Base-by-base conservation (phyloP, 805 yeast species). In the Pichia kluyveri region DNA sequence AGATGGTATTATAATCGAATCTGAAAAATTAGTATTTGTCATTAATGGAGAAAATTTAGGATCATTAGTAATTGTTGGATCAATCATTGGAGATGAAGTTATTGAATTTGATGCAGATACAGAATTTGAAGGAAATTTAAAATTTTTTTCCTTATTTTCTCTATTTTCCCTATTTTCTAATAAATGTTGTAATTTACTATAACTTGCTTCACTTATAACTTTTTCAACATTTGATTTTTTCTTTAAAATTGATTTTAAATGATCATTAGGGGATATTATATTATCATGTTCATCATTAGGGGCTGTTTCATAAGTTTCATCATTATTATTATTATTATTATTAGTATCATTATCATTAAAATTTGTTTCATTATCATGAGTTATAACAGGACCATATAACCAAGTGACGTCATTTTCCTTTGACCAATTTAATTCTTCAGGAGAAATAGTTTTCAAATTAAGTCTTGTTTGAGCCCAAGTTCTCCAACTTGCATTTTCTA, bases 381-480 rank as follows among this genome's bases (percentile, higher is more conserved):
- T 59, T 31, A 60, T 62, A 9, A 64, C 58, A 5, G 99, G 99
- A 1, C 99, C 99, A 67, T 91, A 93, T 14, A 93, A 75, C 99
- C 99, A 93, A 1, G 97, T 89, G 11, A 93, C 96, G 64, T 93
- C 99, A 50, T 84, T 83, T 59, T 93, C 99, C 67, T 95, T 93
- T 41, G 88, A 80, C 99, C 99, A 93, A 65, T 93, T 91, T 42
- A 93, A 86, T 37, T 79, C 76, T 59, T 88, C 95, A 1, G 99
- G 99, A 18, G 90, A 80, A 8, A 91, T 86, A 0, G 99, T 93
- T 53, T 72, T 68, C 46, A 83, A 67, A 31, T 80, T 73, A 54
- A 79, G 77, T 56, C 85, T 79, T 46, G 93, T 77, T 66, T 91
- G 93, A 12, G 96, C 90, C 98, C 98, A 91, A 23, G 96, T 87